Evolutionary conservation across 352 stramenopile genomes (phyloP), one percentile per base, ranked within the genome.

Genomic region (Globisporangium polare): DNA sequence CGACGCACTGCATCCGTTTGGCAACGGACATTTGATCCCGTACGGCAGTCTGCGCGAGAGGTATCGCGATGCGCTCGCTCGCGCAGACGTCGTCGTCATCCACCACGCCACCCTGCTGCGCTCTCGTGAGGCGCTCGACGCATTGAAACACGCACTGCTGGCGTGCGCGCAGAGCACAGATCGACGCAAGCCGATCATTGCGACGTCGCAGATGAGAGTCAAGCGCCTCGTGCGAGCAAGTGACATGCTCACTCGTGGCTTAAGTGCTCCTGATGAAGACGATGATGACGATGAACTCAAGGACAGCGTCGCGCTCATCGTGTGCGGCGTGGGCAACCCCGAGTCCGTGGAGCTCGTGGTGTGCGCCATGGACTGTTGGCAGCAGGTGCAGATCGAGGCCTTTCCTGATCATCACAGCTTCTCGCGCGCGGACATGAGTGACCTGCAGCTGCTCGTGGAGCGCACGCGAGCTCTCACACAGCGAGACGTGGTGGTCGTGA

Each of bases 391-490:
- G 2, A 46, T 87, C 35, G 74, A 81, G 66, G 62, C 69, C 15
- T 91, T 86, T 58, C 79, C 79, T 7, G 82, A 91, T 55, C 82
- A 91, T 52, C 67, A 89, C 62, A 66, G 60, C 3, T 91, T 88
- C 65, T 68, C 67, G 1, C 18, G 29, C 22, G 58, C 24, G 3
- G 79, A 91, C 37, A 24, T 86, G 2, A 4, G 47, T 0, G 73
- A 81, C 42, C 46, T 88, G 18, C 47, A 67, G 13, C 24, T 47
- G 3, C 63, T 50, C 3, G 27, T n/a, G 9, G 63, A 61, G 18
- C 46, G 82, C 0, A 22, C 29, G 12, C 2, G 9, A 0, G 9
- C 17, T 5, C 17, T 20, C 1, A 22, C 20, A 20, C 26, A 65
- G 53, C 10, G 47, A 17, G 39, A 65, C 0, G 58, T 89, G 17